Percentiles rank a stretch among this genome's conserved stretches.
Conservation (phyloP, 2,329 filamentous ascomycete species). For the Talaromyces funiculosus region DNA sequence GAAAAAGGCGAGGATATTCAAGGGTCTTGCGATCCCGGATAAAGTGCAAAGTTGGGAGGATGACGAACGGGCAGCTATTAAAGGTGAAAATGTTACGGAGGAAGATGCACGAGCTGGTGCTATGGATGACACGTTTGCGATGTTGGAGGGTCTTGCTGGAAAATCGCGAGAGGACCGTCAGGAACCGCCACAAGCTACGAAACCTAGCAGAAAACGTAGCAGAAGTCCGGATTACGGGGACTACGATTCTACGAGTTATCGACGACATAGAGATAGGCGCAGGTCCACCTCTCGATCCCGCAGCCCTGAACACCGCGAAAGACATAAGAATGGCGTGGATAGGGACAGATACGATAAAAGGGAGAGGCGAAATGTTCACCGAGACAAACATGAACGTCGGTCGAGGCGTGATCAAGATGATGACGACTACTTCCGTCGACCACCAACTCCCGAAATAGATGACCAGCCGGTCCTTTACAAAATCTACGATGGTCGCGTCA, state of each 20-base stretch:
- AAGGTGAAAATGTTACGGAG: slow-evolving; percentile 19
- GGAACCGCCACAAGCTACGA: slow-evolving; percentile 29
- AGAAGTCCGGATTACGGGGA: slow-evolving; percentile 48
- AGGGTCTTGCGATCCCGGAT: slow-evolving; percentile 81
- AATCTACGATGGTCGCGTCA: slow-evolving; percentile 83
- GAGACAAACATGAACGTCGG: slow-evolving; percentile 40
- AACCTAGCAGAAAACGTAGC: slow-evolving; percentile 48
- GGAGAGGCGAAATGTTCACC: slow-evolving; percentile 32
- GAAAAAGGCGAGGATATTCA: slow-evolving; percentile 83
- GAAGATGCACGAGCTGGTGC: slow-evolving; percentile 52
- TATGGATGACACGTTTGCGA: slow-evolving; percentile 87
- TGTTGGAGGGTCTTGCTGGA: slow-evolving; percentile 78
- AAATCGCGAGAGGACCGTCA: slow-evolving; percentile 48
- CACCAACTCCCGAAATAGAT: slow-evolving; percentile 70
- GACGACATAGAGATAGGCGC: slow-evolving; percentile 32
- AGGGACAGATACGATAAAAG: slow-evolving; percentile 47
- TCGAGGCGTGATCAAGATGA: slow-evolving; percentile 35
- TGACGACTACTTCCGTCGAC: slow-evolving; percentile 59
- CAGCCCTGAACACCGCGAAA: slow-evolving; percentile 33
- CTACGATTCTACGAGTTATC: slow-evolving; percentile 33
- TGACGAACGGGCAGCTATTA: slow-evolving; percentile 36
- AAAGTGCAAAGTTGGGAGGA: slow-evolving; percentile 55
- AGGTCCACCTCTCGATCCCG: slow-evolving; percentile 45
- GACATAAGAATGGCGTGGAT: slow-evolving; percentile 51
- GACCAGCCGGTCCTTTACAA: slow-evolving; percentile 77